These are phyloP conservation scores for Wallacemonas sp. DNA, from an alignment of 208 protist genomes.

Conservation along the genomic window DNA sequence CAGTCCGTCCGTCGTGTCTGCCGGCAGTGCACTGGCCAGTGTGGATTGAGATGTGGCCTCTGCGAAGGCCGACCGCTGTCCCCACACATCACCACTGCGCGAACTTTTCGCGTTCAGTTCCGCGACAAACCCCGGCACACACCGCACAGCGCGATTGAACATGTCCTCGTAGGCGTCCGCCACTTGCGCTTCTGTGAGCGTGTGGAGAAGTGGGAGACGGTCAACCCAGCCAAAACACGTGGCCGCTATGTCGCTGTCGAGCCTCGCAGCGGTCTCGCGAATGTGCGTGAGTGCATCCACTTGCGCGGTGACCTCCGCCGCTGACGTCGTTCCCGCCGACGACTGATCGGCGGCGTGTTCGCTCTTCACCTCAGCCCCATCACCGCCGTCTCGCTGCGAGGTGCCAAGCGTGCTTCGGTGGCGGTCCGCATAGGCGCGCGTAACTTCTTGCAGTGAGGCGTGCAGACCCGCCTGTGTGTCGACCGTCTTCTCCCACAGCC, in stretches of 20 bases:
- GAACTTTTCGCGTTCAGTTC: background rate
- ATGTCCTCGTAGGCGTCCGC: slow-evolving; percentile 33
- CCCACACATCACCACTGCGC: background rate
- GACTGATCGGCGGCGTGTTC: too few species aligned
- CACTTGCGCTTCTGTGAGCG: slow-evolving; percentile 32
- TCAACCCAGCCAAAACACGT: slow-evolving; percentile 22
- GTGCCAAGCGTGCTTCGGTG: background rate
- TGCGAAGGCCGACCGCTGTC: background rate
- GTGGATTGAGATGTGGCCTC: background rate
- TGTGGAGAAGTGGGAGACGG: slow-evolving; percentile 32
- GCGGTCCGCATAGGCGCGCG: slow-evolving; percentile 2
- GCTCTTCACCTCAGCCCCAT: too few species aligned
- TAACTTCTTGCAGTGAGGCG: background rate
- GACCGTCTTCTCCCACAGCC: slow-evolving; percentile 26
- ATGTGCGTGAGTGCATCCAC: background rate
- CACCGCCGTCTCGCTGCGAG: background rate
- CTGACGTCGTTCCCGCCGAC: background rate
- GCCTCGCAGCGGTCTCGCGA: background rate
- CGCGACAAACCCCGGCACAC: slow-evolving; percentile 26
- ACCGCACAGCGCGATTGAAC: slow-evolving; percentile 17
- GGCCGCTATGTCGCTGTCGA: background rate
- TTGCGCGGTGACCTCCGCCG: background rate
- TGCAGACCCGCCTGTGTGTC: background rate
- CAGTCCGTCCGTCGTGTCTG: background rate
- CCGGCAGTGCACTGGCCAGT: background rate